A percentile compares a stretch with the other conserved stretches of the same genome.
phyloP scores from a whole-genome alignment of 2,329 filamentous ascomycete species.

The Ambrosiella cleistominuta region DNA sequence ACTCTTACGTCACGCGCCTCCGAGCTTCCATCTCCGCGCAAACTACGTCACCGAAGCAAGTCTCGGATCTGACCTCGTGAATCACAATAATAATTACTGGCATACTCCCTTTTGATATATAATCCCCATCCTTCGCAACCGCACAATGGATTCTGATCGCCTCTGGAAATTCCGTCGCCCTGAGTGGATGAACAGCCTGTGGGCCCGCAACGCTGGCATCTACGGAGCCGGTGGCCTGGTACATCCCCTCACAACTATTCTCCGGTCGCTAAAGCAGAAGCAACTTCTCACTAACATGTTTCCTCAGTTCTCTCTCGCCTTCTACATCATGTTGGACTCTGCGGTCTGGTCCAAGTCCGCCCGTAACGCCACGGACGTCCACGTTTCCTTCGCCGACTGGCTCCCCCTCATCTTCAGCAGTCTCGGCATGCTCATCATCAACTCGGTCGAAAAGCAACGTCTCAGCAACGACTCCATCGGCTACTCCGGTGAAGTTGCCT shows the following conservation, averaged over 20 bases:
- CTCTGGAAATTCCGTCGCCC: slow-evolving; percentile 51
- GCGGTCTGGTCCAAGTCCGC: slow-evolving; percentile 48
- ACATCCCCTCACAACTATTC: slow-evolving; percentile 19
- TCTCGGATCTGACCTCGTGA: not conserved
- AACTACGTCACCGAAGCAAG: slow-evolving; percentile 8
- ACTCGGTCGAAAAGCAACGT: slow-evolving; percentile 49
- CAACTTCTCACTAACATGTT: not conserved
- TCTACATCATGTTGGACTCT: slow-evolving; percentile 50
- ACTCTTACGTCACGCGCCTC: not conserved
- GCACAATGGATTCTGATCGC: slow-evolving; percentile 42
- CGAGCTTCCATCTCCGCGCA: slow-evolving; percentile 4
- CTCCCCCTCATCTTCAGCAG: slow-evolving; percentile 49
- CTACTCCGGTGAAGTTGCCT: slow-evolving; percentile 46
- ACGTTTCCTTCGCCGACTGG: slow-evolving; percentile 54
- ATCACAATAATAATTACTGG: not conserved
- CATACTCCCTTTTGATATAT: not conserved
- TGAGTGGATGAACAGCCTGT: slow-evolving; percentile 48
- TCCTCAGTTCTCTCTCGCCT: slow-evolving; percentile 45
- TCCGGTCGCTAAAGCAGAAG: not conserved
- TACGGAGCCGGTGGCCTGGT: slow-evolving; percentile 47
- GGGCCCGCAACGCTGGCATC: slow-evolving; percentile 45
- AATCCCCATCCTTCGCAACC: not conserved
- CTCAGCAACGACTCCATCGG: slow-evolving; percentile 45
- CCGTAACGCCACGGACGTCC: slow-evolving; percentile 39
- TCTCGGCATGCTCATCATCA: slow-evolving; percentile 54